These are phyloP conservation scores for Aspergillus pseudotamarii DNA, from an alignment of 2,329 filamentous ascomycete genomes.

Conservation along the genomic window DNA sequence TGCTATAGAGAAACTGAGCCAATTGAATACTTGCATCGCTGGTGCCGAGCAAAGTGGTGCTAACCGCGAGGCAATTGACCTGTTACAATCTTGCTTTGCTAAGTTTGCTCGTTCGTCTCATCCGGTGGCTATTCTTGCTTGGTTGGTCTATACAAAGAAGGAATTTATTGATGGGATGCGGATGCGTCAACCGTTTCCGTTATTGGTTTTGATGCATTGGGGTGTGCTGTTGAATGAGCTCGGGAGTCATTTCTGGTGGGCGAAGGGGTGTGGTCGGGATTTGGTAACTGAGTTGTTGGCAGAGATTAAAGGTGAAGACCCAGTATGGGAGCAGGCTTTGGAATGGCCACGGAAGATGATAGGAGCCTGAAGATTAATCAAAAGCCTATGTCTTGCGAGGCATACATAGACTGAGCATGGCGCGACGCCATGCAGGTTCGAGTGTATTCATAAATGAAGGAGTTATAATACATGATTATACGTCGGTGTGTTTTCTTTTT, in stretches of 20 bases:
- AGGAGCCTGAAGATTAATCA: background rate
- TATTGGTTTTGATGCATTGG: background rate
- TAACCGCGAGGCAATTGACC: conserved; percentile 12
- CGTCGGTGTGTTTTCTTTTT: background rate
- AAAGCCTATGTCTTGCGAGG: background rate
- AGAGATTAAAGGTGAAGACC: background rate
- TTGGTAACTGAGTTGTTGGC: background rate
- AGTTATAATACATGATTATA: background rate
- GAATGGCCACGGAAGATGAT: background rate
- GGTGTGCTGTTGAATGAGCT: background rate
- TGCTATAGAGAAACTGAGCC: conserved; percentile 22
- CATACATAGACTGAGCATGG: background rate
- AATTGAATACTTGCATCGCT: conserved; percentile 16
- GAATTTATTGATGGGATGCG: background rate
- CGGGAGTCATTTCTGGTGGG: background rate
- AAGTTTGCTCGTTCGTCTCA: conserved; percentile 23
- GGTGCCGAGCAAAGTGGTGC: background rate
- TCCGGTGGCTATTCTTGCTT: background rate
- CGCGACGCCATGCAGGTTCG: background rate
- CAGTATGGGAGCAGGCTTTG: background rate
- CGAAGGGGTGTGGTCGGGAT: background rate
- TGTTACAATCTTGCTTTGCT: conserved; percentile 29
- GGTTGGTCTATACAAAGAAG: background rate
- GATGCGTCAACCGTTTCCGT: background rate
- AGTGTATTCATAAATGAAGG: background rate